Evolutionary conservation across 306 rosid genomes (phyloP), one percentile per base, ranked within the genome.

Genomic region (Rosa persica): DNA sequence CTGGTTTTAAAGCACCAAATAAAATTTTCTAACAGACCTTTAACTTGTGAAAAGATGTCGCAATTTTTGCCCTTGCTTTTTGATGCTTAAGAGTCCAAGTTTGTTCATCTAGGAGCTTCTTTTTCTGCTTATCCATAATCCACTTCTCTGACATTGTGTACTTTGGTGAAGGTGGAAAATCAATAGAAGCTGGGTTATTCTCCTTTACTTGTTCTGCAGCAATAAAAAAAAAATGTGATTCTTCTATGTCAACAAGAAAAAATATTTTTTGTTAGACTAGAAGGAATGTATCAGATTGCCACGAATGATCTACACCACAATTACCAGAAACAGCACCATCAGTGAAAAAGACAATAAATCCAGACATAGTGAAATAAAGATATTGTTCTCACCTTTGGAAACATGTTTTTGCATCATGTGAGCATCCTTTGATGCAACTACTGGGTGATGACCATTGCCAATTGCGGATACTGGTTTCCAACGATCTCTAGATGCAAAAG

Each of bases 121-220:
- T 88, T 85, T 82, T 91, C 87, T 91, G 96, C 70, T 82, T 92
- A 85, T 89, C 97, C 89, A 96, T 82, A 68, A 91, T 83, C 91
- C 96, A 96, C 81, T 84, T 96, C 86, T 91, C 96, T 62, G 92
- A 91, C 99, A 96, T 91, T 2, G 99, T 91, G 85, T 82, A 83
- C 85, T 86, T 96, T 60, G 92, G 89, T 84, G 97, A 80, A 47
- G 78, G 67, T 48, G 85, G 82, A 72, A 86, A 67, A 80, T 89
- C 90, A 77, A 89, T 36, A 66, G 87, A 78, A 49, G 73, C 79
- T 76, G 73, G 83, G 86, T 76, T 85, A 70, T 77, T 89, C 22
- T 87, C 89, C 47, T 83, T 90, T 70, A 78, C 88, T 78, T 73
- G 92, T 67, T 89, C 98, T 76, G 92, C 49, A 76, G 77, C 71